Conservation (phyloP, 768 basidiomycete species). For the Astraeus odoratus region DNA sequence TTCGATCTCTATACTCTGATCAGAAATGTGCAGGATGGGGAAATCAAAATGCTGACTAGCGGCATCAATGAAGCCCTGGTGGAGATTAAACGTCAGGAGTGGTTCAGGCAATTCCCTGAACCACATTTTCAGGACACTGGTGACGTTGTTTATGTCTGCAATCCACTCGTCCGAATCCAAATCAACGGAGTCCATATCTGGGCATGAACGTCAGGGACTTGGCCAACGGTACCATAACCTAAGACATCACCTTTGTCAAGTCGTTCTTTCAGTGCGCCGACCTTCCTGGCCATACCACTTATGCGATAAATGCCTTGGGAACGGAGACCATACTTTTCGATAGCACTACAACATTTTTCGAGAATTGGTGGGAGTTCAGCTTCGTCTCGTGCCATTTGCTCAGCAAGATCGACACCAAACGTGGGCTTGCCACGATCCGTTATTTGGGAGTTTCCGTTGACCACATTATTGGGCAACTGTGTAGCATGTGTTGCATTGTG, state of each 20-base stretch:
- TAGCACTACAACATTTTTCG: slow-evolving; percentile 83
- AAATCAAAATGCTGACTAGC: slow-evolving; percentile 56
- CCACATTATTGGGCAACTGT: slow-evolving; percentile 15
- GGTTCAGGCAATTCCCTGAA: slow-evolving; percentile 94
- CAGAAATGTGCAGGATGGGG: background rate
- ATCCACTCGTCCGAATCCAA: slow-evolving; percentile 87
- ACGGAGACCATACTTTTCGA: slow-evolving; percentile 82
- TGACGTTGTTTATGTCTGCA: slow-evolving; percentile 90
- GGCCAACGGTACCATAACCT: background rate
- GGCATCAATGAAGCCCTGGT: slow-evolving; percentile 92
- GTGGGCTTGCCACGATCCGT: slow-evolving; percentile 70
- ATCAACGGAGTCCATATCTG: slow-evolving; percentile 83
- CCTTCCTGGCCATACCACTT: slow-evolving; percentile 85
- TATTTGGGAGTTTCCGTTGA: slow-evolving; percentile 27
- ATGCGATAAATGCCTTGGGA: slow-evolving; percentile 91
- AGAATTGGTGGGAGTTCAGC: slow-evolving; percentile 86
- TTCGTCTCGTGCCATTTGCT: slow-evolving; percentile 89
- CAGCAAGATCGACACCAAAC: slow-evolving; percentile 87
- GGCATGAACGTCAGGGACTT: slow-evolving; percentile 16
- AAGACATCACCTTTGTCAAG: slow-evolving; percentile 70
- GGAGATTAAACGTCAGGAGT: slow-evolving; percentile 72
- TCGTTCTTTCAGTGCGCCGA: slow-evolving; percentile 71
- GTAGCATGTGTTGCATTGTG: slow-evolving; percentile 26
- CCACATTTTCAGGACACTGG: slow-evolving; percentile 95
- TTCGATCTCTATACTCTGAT: slow-evolving; percentile 58